Percentiles rank a stretch among this genome's conserved stretches.
Evolutionary conservation across 1,284 basidiomycete genomes (phyloP).

Genomic region (Ceratobasidium sp.): DNA sequence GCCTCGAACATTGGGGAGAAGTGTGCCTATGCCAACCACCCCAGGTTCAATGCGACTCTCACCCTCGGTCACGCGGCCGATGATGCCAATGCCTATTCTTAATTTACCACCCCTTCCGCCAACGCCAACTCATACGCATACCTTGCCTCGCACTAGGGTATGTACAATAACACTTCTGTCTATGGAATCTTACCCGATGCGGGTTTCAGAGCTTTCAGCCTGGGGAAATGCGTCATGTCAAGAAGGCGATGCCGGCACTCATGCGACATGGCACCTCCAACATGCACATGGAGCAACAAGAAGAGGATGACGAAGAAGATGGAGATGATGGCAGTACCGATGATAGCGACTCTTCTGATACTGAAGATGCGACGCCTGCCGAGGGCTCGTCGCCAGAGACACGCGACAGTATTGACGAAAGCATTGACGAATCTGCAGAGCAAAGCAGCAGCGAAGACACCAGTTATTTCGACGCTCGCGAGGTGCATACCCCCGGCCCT

Average conservation of each 20-base stretch:
- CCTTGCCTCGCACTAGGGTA: conserved; percentile 31
- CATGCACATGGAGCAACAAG: neutral
- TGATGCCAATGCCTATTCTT: conserved; percentile 36
- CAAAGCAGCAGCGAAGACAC: conserved; percentile 10
- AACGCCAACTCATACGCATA: neutral
- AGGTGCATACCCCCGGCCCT: conserved; percentile 7
- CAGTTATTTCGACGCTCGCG: conserved; percentile 24
- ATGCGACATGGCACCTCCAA: conserved; percentile 29
- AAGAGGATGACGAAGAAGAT: conserved; percentile 24
- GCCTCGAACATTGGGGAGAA: neutral
- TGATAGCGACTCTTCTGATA: neutral
- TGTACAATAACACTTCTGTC: neutral
- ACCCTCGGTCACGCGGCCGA: conserved; percentile 11
- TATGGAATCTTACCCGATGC: neutral
- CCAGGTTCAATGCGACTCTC: conserved; percentile 20
- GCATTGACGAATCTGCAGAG: conserved; percentile 3
- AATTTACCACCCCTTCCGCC: conserved; percentile 21
- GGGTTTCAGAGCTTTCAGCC: conserved; percentile 25
- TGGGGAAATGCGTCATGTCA: conserved; percentile 35
- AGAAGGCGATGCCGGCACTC: conserved; percentile 27
- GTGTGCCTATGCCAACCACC: neutral
- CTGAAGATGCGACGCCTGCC: neutral
- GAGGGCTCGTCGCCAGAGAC: conserved; percentile 17
- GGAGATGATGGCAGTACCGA: conserved; percentile 11
- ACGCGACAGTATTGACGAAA: conserved; percentile 22